Evolutionary conservation across 1,139 yeast genomes (phyloP), one percentile per base, ranked within the genome.

Genomic region (Yamadazyma atmosphaerica): DNA sequence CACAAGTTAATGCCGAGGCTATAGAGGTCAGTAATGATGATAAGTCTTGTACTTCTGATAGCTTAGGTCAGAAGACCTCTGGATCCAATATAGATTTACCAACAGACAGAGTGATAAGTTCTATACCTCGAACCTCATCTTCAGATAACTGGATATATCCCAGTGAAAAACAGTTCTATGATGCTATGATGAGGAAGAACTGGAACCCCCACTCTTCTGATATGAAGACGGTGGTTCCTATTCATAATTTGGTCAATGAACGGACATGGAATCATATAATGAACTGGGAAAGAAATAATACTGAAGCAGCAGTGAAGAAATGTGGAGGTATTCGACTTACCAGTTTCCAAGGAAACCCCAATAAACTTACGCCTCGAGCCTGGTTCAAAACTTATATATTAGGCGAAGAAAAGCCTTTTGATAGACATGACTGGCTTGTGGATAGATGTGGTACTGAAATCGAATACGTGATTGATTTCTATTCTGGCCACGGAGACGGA

Each of bases 341-440:
- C 3, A 81, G 89, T 46, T 92, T 92, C 63, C 83, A 86, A 56
- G 98, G 98, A 8, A 95, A 90, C 56, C 81, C 90, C 36, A 78
- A 79, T 47, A 85, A 86, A 50, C 55, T 88, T 35, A 88, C 96
- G 0, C 98, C 98, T 4, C 72, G 95, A 50, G 98, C 98, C 0
- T 77, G 95, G 68, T 68, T 87, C 52, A 81, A 86, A 50, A 65
- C 77, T 49, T 52, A 58, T 4, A 55, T 86, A 24, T 55, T 82
- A 43, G 88, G 96, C 0, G 72, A 76, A 45, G 80, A 79, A 38
- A 77, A 76, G 46, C 98, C 98, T 0, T 92, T 92, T 64, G 98
- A 92, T 63, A 77, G 98, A 52, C 98, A 92, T 58, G 98, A 92
- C 63, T 92, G 98, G 98, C 69, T 77, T 10, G 75, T 92, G n/a